Conservation (phyloP, 2,329 filamentous ascomycete genomes). For the Magnaporthiopsis rhizophila region DNA sequence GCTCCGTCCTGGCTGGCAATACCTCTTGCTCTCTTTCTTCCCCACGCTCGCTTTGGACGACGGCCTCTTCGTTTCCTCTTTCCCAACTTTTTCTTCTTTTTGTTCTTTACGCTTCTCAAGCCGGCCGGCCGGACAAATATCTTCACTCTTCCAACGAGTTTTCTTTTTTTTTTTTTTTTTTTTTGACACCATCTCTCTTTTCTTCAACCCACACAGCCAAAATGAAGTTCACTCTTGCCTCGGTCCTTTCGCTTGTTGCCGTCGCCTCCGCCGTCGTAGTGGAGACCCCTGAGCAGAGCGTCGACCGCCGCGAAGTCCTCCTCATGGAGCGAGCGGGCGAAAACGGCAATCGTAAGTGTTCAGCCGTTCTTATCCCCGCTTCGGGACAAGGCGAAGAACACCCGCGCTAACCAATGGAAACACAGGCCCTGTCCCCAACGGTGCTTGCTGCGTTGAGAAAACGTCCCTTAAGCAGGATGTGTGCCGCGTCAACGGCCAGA, state of each 20-base stretch:
- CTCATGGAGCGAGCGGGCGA: conserved; percentile 19
- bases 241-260: conserved; percentile 16
- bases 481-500: conserved; percentile 24
- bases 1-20: neutral
- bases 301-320: conserved; percentile 16
- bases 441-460: conserved; percentile 26
- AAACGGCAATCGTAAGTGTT: conserved; percentile 21
- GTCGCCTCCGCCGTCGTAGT: conserved; percentile 19
- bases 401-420: neutral
- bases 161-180: neutral
- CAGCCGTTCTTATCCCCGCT: neutral
- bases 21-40: neutral
- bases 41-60: too few species aligned
- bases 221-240: conserved; percentile 21
- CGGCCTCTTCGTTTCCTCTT: neutral
- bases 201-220: conserved; percentile 10
- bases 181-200: neutral
- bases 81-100: neutral
- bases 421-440: conserved; percentile 21
- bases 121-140: neutral
- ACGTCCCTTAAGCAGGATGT: conserved; percentile 28
- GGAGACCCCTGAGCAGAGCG: conserved; percentile 13
- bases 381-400: neutral
- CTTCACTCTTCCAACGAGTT: neutral
- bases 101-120: neutral